phyloP scores from a whole-genome alignment of 768 basidiomycete genomes.

The Coprinopsis cinerea region DNA sequence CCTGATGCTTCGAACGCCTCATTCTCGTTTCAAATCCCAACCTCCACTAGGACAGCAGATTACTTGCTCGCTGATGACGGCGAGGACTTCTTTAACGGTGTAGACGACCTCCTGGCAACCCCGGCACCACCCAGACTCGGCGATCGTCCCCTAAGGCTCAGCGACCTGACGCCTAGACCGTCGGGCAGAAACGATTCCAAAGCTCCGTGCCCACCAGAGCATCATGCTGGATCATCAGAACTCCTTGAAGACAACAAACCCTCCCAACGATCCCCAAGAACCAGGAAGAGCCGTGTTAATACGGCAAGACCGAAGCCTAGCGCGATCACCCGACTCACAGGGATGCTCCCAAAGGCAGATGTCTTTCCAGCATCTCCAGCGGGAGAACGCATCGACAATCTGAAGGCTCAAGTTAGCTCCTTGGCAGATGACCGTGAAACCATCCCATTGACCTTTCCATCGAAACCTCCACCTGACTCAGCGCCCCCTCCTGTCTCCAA shows the following conservation, averaged over 20 bases:
- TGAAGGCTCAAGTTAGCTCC: slow-evolving; percentile 23
- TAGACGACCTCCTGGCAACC: slow-evolving; percentile 32
- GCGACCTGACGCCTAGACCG: slow-evolving; percentile 37
- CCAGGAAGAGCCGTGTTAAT: slow-evolving; percentile 4
- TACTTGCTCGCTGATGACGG: slow-evolving; percentile 48
- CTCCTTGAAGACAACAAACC: slow-evolving; percentile 8
- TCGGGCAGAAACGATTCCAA: neutral
- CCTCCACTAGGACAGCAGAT: slow-evolving; percentile 34
- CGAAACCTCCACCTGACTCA: slow-evolving; percentile 11
- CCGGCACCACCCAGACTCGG: slow-evolving; percentile 22
- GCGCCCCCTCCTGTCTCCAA: slow-evolving; percentile 11
- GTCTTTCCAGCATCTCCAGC: slow-evolving; percentile 20
- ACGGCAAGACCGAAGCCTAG: slow-evolving; percentile 17
- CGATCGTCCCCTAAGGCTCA: slow-evolving; percentile 30
- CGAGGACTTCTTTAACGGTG: slow-evolving; percentile 40
- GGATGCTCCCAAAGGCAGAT: slow-evolving; percentile 2
- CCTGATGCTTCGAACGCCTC: slow-evolving; percentile 50
- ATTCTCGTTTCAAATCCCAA: slow-evolving; percentile 53
- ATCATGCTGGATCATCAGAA: slow-evolving; percentile 4
- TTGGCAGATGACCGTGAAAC: slow-evolving; percentile 17
- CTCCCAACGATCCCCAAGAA: slow-evolving; percentile 11
- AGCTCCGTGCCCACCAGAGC: slow-evolving; percentile 1
- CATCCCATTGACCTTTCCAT: slow-evolving; percentile 8
- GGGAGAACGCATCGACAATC: slow-evolving; percentile 15
- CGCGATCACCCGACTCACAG: slow-evolving; percentile 11